phyloP scores from a whole-genome alignment of 176 grass and related monocot genomes.

The Carex kokanica region DNA sequence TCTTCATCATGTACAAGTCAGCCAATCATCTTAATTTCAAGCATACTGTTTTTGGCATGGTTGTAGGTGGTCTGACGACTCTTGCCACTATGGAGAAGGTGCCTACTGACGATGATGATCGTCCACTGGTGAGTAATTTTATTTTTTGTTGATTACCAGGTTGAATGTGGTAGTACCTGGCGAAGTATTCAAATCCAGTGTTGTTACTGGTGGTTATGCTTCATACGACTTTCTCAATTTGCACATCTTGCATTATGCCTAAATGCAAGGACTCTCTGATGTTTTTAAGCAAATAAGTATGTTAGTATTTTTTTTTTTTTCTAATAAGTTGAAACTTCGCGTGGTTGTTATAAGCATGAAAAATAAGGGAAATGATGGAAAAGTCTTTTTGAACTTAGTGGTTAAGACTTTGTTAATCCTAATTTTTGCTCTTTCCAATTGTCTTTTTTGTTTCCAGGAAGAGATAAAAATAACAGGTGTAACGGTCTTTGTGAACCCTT shows the following conservation, averaged over 20 bases:
- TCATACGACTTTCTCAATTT: background rate
- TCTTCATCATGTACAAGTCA: slow-evolving; percentile 98
- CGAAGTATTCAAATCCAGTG: background rate
- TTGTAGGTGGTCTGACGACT: slow-evolving; percentile 85
- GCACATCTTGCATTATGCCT: background rate
- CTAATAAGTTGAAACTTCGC: background rate
- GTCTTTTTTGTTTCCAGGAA: slow-evolving; percentile 49
- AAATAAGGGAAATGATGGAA: background rate
- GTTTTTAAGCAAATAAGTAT: background rate
- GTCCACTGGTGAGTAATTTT: slow-evolving; percentile 67
- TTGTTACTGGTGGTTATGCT: background rate
- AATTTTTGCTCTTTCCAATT: background rate
- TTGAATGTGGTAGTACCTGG: background rate
- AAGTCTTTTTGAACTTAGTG: background rate
- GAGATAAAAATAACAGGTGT: slow-evolving; percentile 89
- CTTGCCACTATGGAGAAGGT: slow-evolving; percentile 91
- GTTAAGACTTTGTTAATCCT: slow-evolving; percentile 9
- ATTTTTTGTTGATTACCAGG: slow-evolving; percentile 1
- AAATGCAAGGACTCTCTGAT: background rate
- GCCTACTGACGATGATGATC: slow-evolving; percentile 85
- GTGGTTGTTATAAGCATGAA: background rate
- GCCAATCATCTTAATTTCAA: slow-evolving; percentile 91
- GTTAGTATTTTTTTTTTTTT: background rate
- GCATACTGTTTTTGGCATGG: slow-evolving; percentile 93
- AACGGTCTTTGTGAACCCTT: slow-evolving; percentile 83